A percentile compares a stretch with the other conserved stretches of the same genome.
phyloP scores from a whole-genome alignment of 2,329 filamentous ascomycete genomes.

The Camptophora hylomeconis region DNA sequence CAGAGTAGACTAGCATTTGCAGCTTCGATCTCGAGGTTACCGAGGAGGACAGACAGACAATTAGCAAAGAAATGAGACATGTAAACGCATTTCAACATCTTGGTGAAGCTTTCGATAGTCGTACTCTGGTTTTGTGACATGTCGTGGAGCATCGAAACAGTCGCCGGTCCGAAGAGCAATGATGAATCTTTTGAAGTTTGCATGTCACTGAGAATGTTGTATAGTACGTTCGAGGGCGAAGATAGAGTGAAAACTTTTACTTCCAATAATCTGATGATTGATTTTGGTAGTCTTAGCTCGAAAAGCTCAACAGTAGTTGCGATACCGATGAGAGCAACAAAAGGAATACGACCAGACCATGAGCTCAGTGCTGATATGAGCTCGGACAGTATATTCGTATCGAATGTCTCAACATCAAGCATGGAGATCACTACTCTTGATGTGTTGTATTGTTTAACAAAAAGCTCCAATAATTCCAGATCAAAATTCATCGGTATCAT shows the following conservation, averaged over 20 bases:
- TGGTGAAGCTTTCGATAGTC: slow-evolving; percentile 41
- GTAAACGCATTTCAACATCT: slow-evolving; percentile 45
- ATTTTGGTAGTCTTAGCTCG: slow-evolving; percentile 43
- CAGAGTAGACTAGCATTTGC: slow-evolving; percentile 23
- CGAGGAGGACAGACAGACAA: slow-evolving; percentile 39
- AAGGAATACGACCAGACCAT: slow-evolving; percentile 49
- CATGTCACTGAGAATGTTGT: slow-evolving; percentile 25
- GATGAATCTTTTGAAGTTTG: slow-evolving; percentile 30
- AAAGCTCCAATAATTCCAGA: slow-evolving; percentile 31
- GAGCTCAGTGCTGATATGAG: slow-evolving; percentile 36
- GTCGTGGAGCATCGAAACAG: slow-evolving; percentile 40
- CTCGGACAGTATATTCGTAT: slow-evolving; percentile 30
- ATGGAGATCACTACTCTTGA: slow-evolving; percentile 31
- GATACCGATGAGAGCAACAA: slow-evolving; percentile 46
- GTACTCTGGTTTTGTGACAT: slow-evolving; percentile 48
- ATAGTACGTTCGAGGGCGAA: slow-evolving; percentile 22
- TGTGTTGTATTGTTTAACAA: slow-evolving; percentile 24
- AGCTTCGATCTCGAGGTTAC: slow-evolving; percentile 6
- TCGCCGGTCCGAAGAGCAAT: slow-evolving; percentile 34
- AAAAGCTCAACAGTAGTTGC: slow-evolving; percentile 51
- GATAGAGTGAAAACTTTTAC: slow-evolving; percentile 36
- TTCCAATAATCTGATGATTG: slow-evolving; percentile 38
- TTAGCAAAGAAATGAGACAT: slow-evolving; percentile 55
- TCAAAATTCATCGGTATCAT: slow-evolving; percentile 32
- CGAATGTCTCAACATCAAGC: slow-evolving; percentile 35